Evolutionary conservation across 1,139 yeast genomes (phyloP).

Genomic region (Candida sanyaensis): DNA sequence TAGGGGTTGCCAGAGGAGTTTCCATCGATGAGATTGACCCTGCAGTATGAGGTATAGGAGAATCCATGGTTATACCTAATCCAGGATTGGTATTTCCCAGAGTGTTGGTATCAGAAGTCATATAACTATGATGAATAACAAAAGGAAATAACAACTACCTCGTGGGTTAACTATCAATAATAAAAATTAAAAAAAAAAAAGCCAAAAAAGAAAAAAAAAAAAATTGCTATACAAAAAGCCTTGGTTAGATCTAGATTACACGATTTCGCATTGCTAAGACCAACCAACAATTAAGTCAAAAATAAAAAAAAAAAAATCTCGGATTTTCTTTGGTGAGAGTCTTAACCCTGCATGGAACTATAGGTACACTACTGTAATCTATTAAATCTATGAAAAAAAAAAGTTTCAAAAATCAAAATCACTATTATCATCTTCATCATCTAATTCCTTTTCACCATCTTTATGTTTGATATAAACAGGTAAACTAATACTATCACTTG

Average conservation of each 20-base stretch:
- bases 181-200: background rate
- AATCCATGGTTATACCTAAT: background rate
- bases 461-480: constrained; percentile 28
- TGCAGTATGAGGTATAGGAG: background rate
- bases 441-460: constrained; percentile 16
- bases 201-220: background rate
- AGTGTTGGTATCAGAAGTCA: too few species aligned
- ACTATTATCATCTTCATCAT: constrained; percentile 25
- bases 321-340: background rate
- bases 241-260: background rate
- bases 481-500: constrained; percentile 64
- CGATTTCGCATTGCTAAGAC: too few species aligned
- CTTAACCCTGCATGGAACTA: background rate
- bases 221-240: background rate
- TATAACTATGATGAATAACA: background rate
- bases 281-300: background rate
- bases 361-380: background rate
- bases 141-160: background rate
- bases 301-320: background rate
- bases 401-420: constrained; percentile 28
- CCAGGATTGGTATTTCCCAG: background rate
- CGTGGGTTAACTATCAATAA: too few species aligned
- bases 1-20: background rate
- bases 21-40: constrained; percentile 1
- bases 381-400: background rate